Evolutionary conservation across 2,329 filamentous ascomycete genomes (phyloP).

Genomic region (Hysterium pulicare): DNA sequence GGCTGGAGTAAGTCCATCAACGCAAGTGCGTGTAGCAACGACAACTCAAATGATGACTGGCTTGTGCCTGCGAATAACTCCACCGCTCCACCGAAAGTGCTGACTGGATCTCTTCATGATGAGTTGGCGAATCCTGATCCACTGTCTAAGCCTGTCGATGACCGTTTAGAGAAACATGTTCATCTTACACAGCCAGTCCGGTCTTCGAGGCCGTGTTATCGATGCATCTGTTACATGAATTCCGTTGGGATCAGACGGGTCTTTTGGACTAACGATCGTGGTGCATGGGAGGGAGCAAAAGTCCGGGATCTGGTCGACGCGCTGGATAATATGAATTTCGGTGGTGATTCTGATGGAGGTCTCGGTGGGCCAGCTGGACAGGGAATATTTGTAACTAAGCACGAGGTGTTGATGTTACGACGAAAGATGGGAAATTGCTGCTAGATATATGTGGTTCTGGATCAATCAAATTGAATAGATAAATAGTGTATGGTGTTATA

Average conservation of each 20-base stretch:
- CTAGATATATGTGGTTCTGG: too few species aligned
- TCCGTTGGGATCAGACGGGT: constrained; percentile 52
- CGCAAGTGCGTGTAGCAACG: background rate
- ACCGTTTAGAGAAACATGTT: too few species aligned
- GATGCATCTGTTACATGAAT: constrained; percentile 52
- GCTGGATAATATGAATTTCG: constrained; percentile 32
- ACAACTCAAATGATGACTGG: background rate
- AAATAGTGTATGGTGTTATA: too few species aligned
- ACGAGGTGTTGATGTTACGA: constrained; percentile 50
- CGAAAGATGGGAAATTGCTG: constrained; percentile 25
- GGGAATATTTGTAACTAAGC: constrained; percentile 52
- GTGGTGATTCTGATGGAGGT: constrained; percentile 15
- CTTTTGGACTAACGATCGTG: constrained; percentile 51
- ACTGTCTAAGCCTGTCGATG: too few species aligned
- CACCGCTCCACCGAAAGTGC: background rate
- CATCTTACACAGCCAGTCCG: too few species aligned
- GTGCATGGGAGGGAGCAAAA: constrained; percentile 51
- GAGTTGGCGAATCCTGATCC: constrained; percentile 36
- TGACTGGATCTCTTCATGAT: constrained; percentile 45
- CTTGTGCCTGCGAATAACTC: background rate
- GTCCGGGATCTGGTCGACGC: constrained; percentile 49
- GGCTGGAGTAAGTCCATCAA: constrained; percentile 17
- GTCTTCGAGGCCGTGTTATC: constrained; percentile 51
- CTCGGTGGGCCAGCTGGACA: constrained; percentile 8
- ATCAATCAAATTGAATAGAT: too few species aligned